Conservation (phyloP, 78 protist species). For the Acrasis kona region DNA sequence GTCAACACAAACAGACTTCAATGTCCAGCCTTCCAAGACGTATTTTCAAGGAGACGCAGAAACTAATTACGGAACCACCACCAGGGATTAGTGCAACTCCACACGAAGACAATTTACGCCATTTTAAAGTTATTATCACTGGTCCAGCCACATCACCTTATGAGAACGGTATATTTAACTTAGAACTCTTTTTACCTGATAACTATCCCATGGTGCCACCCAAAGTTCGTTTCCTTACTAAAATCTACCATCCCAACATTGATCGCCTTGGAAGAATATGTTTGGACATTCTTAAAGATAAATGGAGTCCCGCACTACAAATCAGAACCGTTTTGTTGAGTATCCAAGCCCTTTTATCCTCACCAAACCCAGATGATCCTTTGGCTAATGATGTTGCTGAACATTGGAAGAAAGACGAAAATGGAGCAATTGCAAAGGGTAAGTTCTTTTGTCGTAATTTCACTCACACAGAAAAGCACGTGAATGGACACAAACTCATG, state of each 20-base stretch:
- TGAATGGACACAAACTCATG: neutral
- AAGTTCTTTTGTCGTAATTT: no score
- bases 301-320: slow-evolving; percentile 98
- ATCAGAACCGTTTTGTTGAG: slow-evolving; percentile 90
- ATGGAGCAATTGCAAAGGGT: slow-evolving; percentile 28
- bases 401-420: slow-evolving; percentile 44
- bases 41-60: slow-evolving; percentile 28
- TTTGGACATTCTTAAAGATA: slow-evolving; percentile 94
- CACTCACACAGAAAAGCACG: no score
- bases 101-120: slow-evolving; percentile 60
- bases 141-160: slow-evolving; percentile 81
- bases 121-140: slow-evolving; percentile 73
- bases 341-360: slow-evolving; percentile 67
- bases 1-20: no score
- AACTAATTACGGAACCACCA: slow-evolving; percentile 25
- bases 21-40: slow-evolving; percentile 5
- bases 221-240: slow-evolving; percentile 53
- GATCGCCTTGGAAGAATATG: slow-evolving; percentile 94
- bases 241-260: slow-evolving; percentile 98
- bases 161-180: slow-evolving; percentile 83
- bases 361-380: slow-evolving; percentile 94
- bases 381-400: slow-evolving; percentile 67
- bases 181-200: slow-evolving; percentile 90
- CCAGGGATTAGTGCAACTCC: slow-evolving; percentile 86
- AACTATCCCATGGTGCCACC: slow-evolving; percentile 96